Evolutionary conservation across 2,329 filamentous ascomycete species (phyloP), one percentile per base, ranked within the genome.

Genomic region (Sarocladiaceae sp.): DNA sequence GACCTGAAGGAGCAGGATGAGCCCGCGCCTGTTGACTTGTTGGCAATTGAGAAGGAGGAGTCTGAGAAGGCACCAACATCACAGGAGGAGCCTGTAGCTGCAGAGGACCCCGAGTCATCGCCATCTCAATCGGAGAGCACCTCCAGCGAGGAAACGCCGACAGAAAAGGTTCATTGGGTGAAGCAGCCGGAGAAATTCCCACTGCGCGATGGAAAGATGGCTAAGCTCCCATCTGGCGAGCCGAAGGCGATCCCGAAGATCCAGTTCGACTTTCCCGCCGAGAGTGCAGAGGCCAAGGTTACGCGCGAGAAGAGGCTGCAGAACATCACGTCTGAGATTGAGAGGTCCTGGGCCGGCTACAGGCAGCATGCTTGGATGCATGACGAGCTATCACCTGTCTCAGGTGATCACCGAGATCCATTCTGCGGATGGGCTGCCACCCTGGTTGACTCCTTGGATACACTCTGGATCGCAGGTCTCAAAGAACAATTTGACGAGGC

Each of bases 371-470:
- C 92, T 11, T 94, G 89, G 83, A 81, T 85, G 56, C 88, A 95
- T 59, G 94, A 97, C 63, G 94, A 97, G 71, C 71, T 97, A 15
- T 78, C 72, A 40, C 94, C 94, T 2, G 74, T 93, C 10, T 80
- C 82, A 26, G 84, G 84, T 50, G 73, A 71, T 13, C 82, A 75
- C 57, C 81, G 82, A 17, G 88, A 97, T 63, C 89, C 90, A 0
- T 97, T 97, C 67, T 93, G 90, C 64, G 90, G 88, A 48, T 96
- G 91, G 91, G 88, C 88, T 17, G 91, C 91, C 15, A 95, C 91
- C 0, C 66, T 96, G 55, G 88, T 96, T 4, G 91, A 96, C 71
- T 75, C 82, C 1, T 71, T 93, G 50, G 90, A 96, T 64, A 92
- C 90, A 0, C 74, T 96, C 2, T 95, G 88, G 87, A 92, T 96